Evolutionary conservation across 177 flowering plant genomes (phyloP), one percentile per base, ranked within the genome.

Genomic region (Vitis hybrid): DNA sequence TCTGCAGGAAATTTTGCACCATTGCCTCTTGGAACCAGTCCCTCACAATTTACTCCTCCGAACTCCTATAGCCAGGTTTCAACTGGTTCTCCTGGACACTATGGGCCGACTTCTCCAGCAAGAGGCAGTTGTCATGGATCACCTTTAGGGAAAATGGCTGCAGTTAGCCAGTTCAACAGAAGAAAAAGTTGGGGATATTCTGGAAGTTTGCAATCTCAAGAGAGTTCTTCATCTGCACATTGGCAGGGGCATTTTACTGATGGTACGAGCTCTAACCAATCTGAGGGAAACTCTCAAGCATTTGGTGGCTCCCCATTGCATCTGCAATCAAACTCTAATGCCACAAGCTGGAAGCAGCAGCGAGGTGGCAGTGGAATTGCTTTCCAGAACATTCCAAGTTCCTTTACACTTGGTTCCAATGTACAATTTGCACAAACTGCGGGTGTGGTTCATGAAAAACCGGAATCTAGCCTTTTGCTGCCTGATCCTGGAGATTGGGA

Each of bases 401-500:
- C 87, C 33, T 69, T 70, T 31, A 56, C 74, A 13, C 76, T 33
- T 62, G 74, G 79, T 70, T 51, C 81, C 13, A 76, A 50, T 65
- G 52, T 75, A 69, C 82, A 77, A 58, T 58, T 61, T 2, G 45
- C 67, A 8, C 79, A 77, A 67, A 50, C 74, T 18, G 26, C 72
- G 16, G 91, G 80, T 66, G 58, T 72, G 15, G 70, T 75, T 69
- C 74, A 72, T 75, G 96, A 91, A 21, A 88, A 84, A 69, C 74
- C 76, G 48, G 99, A 88, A 52, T 72, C 75, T 68, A 74, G 78
- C 76, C 70, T 73, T 45, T 82, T 88, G 63, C 49, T 86, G 70
- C 98, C 97, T 71, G 90, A 90, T 84, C 99, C 99, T 19, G 94
- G 91, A 65, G 96, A 96, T 76, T 96, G 99, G 99, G 97, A 92